A percentile compares a stretch with the other conserved stretches of the same genome.
Evolutionary conservation across 768 basidiomycete species (phyloP).

Genomic region (Porphyrellus cyaneotinctus): DNA sequence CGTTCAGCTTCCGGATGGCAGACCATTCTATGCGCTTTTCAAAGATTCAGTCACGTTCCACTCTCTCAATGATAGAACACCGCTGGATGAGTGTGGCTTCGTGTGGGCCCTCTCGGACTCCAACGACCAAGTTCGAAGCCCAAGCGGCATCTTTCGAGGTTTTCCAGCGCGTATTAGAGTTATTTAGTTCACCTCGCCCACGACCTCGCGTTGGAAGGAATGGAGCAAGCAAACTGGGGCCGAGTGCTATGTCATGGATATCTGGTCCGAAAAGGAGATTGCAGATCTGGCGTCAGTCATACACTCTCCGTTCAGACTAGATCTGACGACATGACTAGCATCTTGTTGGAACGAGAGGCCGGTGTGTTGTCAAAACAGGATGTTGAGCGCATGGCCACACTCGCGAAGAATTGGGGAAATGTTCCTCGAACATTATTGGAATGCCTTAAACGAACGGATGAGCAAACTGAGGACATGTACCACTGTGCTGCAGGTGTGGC

Average conservation of each 20-base stretch:
- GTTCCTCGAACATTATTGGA: neutral
- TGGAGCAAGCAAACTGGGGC: neutral
- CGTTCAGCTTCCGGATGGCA: neutral
- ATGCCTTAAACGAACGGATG: no score
- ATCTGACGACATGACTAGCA: neutral
- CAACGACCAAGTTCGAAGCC: neutral
- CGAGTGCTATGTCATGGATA: neutral
- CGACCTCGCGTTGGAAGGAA: neutral
- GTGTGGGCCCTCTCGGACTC: slow-evolving; percentile 3
- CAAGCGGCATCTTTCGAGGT: neutral
- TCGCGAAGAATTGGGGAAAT: neutral
- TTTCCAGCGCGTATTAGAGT: neutral
- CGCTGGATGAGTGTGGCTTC: no score
- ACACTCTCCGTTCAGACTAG: no score
- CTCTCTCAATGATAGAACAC: no score
- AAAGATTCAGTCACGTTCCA: no score
- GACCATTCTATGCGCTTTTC: no score
- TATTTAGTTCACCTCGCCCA: neutral
- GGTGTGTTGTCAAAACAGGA: neutral
- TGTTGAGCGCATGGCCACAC: neutral
- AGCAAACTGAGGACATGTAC: neutral
- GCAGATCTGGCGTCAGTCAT: neutral
- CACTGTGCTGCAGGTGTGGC: neutral
- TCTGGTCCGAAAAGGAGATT: slow-evolving; percentile 1
- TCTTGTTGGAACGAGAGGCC: neutral